These are phyloP conservation scores for Dryas drummondii DNA, from an alignment of 306 rosid genomes.

Conservation along the genomic window DNA sequence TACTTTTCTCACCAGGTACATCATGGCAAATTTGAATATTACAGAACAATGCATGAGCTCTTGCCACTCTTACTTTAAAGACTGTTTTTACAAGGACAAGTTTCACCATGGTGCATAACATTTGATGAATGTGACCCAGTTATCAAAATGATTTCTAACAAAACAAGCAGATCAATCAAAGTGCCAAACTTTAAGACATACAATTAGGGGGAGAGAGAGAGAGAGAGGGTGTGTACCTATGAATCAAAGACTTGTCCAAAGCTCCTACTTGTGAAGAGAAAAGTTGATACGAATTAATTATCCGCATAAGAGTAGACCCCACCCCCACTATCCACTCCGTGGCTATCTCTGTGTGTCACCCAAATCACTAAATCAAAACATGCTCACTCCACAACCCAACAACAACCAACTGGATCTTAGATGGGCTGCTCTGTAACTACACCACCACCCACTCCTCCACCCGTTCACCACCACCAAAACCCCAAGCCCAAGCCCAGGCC, in stretches of 20 bases:
- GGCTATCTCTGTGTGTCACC: slow-evolving; percentile 1
- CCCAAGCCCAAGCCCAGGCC: slow-evolving; percentile 6
- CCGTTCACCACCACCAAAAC: slow-evolving; percentile 17
- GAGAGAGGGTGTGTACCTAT: too few species aligned
- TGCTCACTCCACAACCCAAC: neutral
- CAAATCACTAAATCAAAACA: neutral
- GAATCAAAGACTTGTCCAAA: neutral
- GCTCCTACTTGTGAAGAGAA: neutral
- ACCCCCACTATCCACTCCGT: neutral
- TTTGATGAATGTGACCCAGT: too few species aligned
- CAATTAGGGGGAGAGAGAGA: too few species aligned
- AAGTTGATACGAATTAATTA: neutral
- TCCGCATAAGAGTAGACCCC: slow-evolving; percentile 12
- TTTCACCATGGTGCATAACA: too few species aligned
- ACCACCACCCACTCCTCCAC: slow-evolving; percentile 26
- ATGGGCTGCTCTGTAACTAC: slow-evolving; percentile 46
- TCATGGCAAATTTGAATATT: too few species aligned
- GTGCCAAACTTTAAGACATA: too few species aligned
- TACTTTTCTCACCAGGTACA: too few species aligned
- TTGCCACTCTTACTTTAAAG: too few species aligned
- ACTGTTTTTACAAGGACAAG: too few species aligned
- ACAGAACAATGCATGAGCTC: too few species aligned
- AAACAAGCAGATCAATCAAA: too few species aligned
- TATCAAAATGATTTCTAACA: too few species aligned
- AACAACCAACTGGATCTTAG: slow-evolving; percentile 11